Percentiles rank a stretch among this genome's conserved stretches.
phyloP scores from a whole-genome alignment of 1,284 basidiomycete genomes.

The Athelia psychrophila region DNA sequence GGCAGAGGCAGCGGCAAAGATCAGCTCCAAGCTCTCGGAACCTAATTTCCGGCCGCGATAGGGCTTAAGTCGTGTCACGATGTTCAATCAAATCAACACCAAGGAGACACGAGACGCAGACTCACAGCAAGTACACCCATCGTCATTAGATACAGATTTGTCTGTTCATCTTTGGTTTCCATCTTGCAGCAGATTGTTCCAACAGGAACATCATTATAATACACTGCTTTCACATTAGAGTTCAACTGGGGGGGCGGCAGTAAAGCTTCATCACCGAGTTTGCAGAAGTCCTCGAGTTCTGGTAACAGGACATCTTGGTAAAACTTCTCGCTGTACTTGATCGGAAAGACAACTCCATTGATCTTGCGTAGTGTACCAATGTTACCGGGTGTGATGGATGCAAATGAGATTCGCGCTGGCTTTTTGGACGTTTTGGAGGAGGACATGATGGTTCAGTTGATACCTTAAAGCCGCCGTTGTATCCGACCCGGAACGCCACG shows the following conservation, averaged over 20 bases:
- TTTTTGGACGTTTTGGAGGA: background rate
- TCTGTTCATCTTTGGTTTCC: conserved; percentile 57
- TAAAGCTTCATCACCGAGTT: conserved; percentile 45
- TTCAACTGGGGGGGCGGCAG: background rate
- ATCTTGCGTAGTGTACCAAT: conserved; percentile 79
- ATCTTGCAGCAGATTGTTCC: conserved; percentile 80
- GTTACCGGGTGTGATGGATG: conserved; percentile 75
- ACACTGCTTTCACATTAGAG: conserved; percentile 45
- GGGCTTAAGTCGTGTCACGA: conserved; percentile 46
- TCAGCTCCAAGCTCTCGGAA: conserved; percentile 60
- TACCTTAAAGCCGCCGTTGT: no score
- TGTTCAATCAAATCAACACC: conserved; percentile 9
- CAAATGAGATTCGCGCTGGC: conserved; percentile 56
- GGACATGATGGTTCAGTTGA: background rate
- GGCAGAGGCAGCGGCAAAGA: conserved; percentile 58
- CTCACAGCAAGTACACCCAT: conserved; percentile 81
- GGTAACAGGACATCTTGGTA: conserved; percentile 69
- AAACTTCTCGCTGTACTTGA: conserved; percentile 81
- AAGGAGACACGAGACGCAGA: conserved; percentile 17
- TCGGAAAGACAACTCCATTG: conserved; percentile 77
- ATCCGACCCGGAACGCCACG: no score
- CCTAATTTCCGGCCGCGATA: conserved; percentile 75
- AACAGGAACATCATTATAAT: conserved; percentile 83
- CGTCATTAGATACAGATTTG: conserved; percentile 76
- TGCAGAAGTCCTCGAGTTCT: conserved; percentile 77